Evolutionary conservation across 371 early-diverging fungal genomes (phyloP).

Genomic region (Circinella umbellata): DNA sequence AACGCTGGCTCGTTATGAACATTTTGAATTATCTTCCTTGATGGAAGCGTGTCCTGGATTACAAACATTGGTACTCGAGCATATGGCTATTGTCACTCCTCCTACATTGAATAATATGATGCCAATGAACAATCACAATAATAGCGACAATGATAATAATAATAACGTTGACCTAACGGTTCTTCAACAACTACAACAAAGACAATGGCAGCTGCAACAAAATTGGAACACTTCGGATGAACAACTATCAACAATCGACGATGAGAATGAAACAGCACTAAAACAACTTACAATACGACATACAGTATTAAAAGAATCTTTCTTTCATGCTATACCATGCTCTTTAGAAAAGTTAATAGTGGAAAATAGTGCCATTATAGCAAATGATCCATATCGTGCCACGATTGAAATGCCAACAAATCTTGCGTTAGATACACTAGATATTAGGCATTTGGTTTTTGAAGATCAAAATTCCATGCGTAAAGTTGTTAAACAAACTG

Average conservation of each 20-base stretch:
- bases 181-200: neutral
- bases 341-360: neutral
- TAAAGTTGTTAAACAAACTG: slow-evolving; percentile 8
- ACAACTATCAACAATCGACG: too few species aligned
- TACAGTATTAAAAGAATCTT: neutral
- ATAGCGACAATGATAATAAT: neutral
- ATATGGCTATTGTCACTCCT: neutral
- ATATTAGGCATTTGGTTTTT: neutral
- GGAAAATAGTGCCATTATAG: slow-evolving; percentile 10
- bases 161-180: neutral
- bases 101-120: neutral
- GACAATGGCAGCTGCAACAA: neutral
- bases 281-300: slow-evolving; percentile 4
- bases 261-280: neutral
- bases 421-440: neutral
- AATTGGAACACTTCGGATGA: too few species aligned
- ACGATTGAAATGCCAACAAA: neutral
- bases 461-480: neutral
- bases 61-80: slow-evolving; percentile 4
- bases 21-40: slow-evolving; percentile 1
- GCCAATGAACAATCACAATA: neutral
- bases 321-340: neutral
- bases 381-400: neutral
- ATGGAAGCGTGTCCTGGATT: slow-evolving; percentile 5
- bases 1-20: slow-evolving; percentile 12